Evolutionary conservation across 2,329 filamentous ascomycete species (phyloP), one percentile per base, ranked within the genome.

Genomic region (Aspergillus latus): DNA sequence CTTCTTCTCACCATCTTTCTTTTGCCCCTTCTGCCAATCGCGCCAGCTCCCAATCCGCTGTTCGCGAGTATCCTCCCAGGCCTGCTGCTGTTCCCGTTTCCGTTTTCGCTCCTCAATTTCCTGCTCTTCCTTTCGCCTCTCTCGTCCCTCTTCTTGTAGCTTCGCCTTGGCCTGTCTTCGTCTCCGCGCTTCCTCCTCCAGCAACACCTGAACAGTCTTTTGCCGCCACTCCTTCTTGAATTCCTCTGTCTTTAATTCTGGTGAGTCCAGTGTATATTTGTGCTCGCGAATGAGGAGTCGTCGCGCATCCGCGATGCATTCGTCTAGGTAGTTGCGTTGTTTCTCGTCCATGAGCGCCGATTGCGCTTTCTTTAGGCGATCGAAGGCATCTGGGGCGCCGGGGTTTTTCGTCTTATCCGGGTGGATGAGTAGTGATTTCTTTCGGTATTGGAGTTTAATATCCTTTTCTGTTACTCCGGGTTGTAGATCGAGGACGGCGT

Each of bases 361-460:
- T 71, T 97, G 92, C 0, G 94, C 94, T 76, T 97, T 97, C 70
- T 96, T 96, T 29, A 99, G 83, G 8, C 93, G 87, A 76, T 99
- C 94, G 71, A 99, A 99, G 63, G 94, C 94, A 68, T 97, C 94
- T 3, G 94, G 93, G 0, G 94, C 94, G 48, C 82, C 84, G 0
- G 91, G 88, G 71, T 99, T 97, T 69, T 87, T 87, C 55, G 94
- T 97, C 76, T 99, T 99, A 80, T 99, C 94, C 5, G 94, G 94
- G 79, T 99, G 94, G 79, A 99, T 97, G 48, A 99, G 86, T 56
- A 99, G 87, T n/a, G 94, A 99, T 76, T 97, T 97, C 68, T 91
- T 92, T 80, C 94, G 92, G 78, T 97, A 99, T 64, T 85, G 84
- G 65, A 88, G 80, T 77, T 97, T 97, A 81, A 99, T 97, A 77